Base-by-base conservation (phyloP, 2,329 filamentous ascomycete genomes). In the Arthrobotrys pseudoclavata region DNA sequence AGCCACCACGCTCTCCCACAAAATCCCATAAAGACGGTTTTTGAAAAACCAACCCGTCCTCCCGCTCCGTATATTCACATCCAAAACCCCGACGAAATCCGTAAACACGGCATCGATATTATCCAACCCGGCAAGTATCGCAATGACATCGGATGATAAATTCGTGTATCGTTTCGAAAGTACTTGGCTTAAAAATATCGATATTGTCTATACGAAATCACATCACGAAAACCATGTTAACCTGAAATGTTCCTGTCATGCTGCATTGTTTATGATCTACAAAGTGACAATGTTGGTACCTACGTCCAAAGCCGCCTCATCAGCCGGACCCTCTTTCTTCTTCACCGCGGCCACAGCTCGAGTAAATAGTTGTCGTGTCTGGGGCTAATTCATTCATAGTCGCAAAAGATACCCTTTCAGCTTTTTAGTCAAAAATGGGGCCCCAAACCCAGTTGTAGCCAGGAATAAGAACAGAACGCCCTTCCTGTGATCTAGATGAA, bases 141-240 rank as follows among this genome's bases (percentile, higher is more conserved):
- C 90, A 82, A 99, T 97, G 81, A 97, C 92, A 84, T 98, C 96
- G 61, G 96, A 96, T 84, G 94, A 97, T 4, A 94, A 92, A 82
- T 97, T 97, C 24, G 92, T 94, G 84, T 97, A 99, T 83, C 91
- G 93, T 85, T 98, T 99, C 72, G 89, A 89, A 79, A 98, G 86
- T 18, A 97, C 88, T 68, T 90, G 90, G 61, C 91, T 90, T 83
- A 99, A 88, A 84, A 98, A 97, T 57, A 92, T 90, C 83, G 91
- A 94, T 82, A 98, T 88, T 77, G 94, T 98, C 92, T 98, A 83
- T 52, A 10, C 13, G 20, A 13, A 53, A 40, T 13, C n/a, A 0
- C n/a, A 31, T 20, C 2, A 37, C 18, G 12, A 26, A 7, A 34
- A 20, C 26, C 5, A 15, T 13, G 22, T 64, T 45, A 24, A 50